Base-by-base conservation (phyloP, 192 early-diverging fungal species). In the Rhizophagus sp. region DNA sequence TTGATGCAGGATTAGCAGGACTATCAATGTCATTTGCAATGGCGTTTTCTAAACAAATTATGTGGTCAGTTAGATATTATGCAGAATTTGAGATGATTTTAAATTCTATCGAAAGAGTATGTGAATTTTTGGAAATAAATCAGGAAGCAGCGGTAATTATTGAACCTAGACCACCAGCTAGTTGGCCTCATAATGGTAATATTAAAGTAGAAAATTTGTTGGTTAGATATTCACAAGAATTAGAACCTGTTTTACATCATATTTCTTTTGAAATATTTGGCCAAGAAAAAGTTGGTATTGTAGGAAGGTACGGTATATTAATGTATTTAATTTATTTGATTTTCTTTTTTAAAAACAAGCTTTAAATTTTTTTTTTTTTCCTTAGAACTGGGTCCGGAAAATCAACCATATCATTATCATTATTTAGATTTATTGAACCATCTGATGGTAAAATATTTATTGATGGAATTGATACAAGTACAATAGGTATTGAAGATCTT, bases 81-180 rank as follows among this genome's bases (percentile, higher is more conserved):
- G 88, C 89, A 19, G 85, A 90, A 71, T 92, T 95, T 81, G 97
- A 98, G 81, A 93, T 97, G 89, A 89, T 84, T 79, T 89, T 96
- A 88, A 96, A 94, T 80, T 88, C 92, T 6, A 93, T 97, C 34
- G 97, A 98, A 86, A 91, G 97, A 27, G 84, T 96, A 8, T 79
- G 88, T 65, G 96, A 97, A 87, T 98, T 96, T 77, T 70, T 93
- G 76, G 84, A 85, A 19, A 86, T 97, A 44, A 93, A 93, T 61
- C 93, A 97, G 79, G 97, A 98, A 6, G 52, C 52, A 1, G 52
- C 17, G 4, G 52, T 4, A 57, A 57, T 57, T 22, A 57, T 57
- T 7, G 52, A 57, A 57, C 52, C 52, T 57, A 57, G 96, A 95
- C 86, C 97, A 47, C 93, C 92, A 75, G 87, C 93, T 73, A 90